A percentile compares a stretch with the other conserved stretches of the same genome.
Evolutionary conservation across 2,329 filamentous ascomycete species (phyloP).

Genomic region (Apiospora malaysiana): DNA sequence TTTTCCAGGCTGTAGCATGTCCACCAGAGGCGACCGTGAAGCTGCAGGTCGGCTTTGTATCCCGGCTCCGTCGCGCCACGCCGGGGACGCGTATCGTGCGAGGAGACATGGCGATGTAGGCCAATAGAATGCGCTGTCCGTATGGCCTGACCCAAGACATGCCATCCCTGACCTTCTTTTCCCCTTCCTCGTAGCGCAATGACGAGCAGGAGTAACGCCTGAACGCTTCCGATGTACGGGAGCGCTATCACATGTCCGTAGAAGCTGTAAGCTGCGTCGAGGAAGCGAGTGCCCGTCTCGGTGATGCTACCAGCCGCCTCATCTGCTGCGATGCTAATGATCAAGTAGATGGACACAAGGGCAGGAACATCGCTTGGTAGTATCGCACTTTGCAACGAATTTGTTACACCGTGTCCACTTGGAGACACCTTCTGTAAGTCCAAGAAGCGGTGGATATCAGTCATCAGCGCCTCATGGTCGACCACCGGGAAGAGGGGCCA

Average conservation of each 20-base stretch:
- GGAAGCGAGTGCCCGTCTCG: conserved; percentile 25
- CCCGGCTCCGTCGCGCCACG: neutral
- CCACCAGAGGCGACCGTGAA: conserved; percentile 29
- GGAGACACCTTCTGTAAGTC: neutral
- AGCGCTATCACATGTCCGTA: conserved; percentile 30
- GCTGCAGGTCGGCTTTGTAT: neutral
- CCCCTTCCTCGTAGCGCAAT: conserved; percentile 28
- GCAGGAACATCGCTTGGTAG: conserved; percentile 22
- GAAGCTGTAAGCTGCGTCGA: conserved; percentile 30
- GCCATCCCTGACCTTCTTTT: conserved; percentile 36
- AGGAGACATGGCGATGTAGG: conserved; percentile 28
- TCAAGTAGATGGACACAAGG: conserved; percentile 27
- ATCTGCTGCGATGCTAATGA: conserved; percentile 31
- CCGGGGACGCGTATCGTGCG: neutral
- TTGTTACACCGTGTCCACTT: rapidly evolving
- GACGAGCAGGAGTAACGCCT: conserved; percentile 30
- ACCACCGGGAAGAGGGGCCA: conserved; percentile 33
- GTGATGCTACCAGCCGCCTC: conserved; percentile 26
- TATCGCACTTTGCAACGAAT: neutral
- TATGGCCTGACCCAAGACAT: conserved; percentile 33
- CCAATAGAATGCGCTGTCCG: conserved; percentile 35
- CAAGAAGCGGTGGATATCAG: conserved; percentile 25
- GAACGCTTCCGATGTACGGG: conserved; percentile 31
- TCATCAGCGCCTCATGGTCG: conserved; percentile 25
- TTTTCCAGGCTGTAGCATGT: conserved; percentile 32